These are phyloP conservation scores for Metarhizium sp. DNA, from an alignment of 2,329 filamentous ascomycete species.

Conservation along the genomic window DNA sequence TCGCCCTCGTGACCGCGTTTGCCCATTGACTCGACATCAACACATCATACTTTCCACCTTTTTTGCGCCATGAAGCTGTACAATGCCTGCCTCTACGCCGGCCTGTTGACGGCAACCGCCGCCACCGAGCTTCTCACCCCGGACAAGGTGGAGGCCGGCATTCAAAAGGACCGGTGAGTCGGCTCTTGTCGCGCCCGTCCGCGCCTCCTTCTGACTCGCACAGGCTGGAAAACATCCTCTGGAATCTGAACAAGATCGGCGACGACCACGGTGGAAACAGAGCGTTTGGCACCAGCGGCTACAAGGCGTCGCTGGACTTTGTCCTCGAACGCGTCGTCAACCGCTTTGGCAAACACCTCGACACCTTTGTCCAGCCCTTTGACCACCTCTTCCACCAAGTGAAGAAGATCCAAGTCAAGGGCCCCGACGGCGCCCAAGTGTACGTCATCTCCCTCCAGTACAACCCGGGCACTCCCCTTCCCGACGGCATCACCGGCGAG, in stretches of 20 bases:
- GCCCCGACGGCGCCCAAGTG: conserved; percentile 34
- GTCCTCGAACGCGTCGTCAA: conserved; percentile 35
- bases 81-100: background rate
- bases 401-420: conserved; percentile 30
- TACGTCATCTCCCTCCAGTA: conserved; percentile 34
- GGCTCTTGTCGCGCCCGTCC: background rate
- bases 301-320: conserved; percentile 48
- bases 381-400: conserved; percentile 35
- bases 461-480: conserved; percentile 33
- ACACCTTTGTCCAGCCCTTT: conserved; percentile 37
- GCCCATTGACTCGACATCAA: no score
- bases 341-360: conserved; percentile 29
- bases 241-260: conserved; percentile 44
- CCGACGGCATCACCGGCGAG: conserved; percentile 22
- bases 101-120: background rate
- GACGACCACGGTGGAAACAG: conserved; percentile 47
- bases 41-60: no score
- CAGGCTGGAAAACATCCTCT: conserved; percentile 45
- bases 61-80: background rate
- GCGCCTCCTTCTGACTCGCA: background rate
- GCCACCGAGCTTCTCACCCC: background rate
- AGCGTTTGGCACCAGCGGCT: conserved; percentile 50
- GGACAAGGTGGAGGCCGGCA: background rate
- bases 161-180: background rate
- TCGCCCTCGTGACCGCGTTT: no score